Percentiles rank a stretch among this genome's conserved stretches.
phyloP scores from a whole-genome alignment of 768 basidiomycete species.

The Amanita pseudoporphyria region DNA sequence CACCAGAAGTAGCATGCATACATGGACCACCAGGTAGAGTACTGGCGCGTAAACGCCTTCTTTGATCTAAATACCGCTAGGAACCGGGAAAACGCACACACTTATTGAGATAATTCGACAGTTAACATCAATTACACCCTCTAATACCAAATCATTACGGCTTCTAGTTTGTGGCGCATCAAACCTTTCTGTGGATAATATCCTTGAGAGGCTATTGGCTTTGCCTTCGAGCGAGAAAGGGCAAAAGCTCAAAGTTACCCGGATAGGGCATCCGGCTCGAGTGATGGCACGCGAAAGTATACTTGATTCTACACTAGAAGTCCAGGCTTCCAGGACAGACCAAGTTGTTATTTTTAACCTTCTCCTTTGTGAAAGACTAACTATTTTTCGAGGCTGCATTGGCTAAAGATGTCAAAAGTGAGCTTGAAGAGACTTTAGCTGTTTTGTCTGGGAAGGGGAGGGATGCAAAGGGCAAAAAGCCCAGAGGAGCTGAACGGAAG shows the following conservation, averaged over 20 bases:
- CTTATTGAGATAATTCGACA: conserved; percentile 91
- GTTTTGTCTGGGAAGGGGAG: conserved; percentile 66
- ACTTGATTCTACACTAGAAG: conserved; percentile 61
- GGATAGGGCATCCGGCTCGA: conserved; percentile 95
- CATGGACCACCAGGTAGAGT: conserved; percentile 88
- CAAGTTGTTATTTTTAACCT: conserved; percentile 31
- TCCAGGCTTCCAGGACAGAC: conserved; percentile 64
- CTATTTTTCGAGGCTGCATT: conserved; percentile 51
- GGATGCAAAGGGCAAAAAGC: conserved; percentile 61
- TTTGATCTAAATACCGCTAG: conserved; percentile 19
- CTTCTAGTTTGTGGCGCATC: conserved; percentile 90
- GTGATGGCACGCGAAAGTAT: conserved; percentile 68
- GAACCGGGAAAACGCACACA: conserved; percentile 95
- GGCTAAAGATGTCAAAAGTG: conserved; percentile 82
- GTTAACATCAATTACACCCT: conserved; percentile 39
- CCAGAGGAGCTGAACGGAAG: conserved; percentile 63
- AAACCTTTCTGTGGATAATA: conserved; percentile 93
- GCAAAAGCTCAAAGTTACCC: conserved; percentile 53
- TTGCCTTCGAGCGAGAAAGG: conserved; percentile 43
- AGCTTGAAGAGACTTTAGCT: conserved; percentile 63
- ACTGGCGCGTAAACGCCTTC: background rate
- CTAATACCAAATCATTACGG: conserved; percentile 43
- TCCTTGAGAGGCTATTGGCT: conserved; percentile 74
- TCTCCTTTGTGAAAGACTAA: background rate
- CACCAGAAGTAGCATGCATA: conserved; percentile 81